Conservation (phyloP, 768 basidiomycete species). For the Rossbeevera mucosa region DNA sequence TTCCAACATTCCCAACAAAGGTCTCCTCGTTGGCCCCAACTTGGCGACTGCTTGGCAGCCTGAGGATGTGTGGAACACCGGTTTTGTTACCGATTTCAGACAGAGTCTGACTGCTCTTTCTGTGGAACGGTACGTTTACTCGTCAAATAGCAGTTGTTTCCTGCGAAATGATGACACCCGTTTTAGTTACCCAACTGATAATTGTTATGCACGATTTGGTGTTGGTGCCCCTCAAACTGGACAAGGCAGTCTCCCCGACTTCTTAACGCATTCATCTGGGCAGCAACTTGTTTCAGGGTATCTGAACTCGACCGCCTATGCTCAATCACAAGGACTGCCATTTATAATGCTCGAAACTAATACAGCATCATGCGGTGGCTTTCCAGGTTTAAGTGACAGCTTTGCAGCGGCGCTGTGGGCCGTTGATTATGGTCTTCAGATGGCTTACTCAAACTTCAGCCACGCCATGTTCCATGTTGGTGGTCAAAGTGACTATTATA, state of each 20-base stretch:
- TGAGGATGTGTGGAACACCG: slow-evolving; percentile 49
- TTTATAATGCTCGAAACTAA: slow-evolving; percentile 58
- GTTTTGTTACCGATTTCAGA: slow-evolving; percentile 43
- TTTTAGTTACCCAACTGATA: slow-evolving; percentile 54
- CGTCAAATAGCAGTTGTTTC: neutral
- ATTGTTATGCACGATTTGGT: slow-evolving; percentile 51
- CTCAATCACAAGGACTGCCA: slow-evolving; percentile 37
- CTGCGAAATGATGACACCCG: slow-evolving; percentile 8
- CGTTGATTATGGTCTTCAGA: slow-evolving; percentile 48
- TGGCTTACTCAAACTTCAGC: slow-evolving; percentile 47
- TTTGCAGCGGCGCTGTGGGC: slow-evolving; percentile 53
- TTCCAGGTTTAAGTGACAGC: slow-evolving; percentile 51
- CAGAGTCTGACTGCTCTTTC: slow-evolving; percentile 41
- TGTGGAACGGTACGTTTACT: slow-evolving; percentile 48
- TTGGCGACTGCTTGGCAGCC: slow-evolving; percentile 54
- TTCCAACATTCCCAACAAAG: slow-evolving; percentile 35
- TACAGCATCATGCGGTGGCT: slow-evolving; percentile 50
- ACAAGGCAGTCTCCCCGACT: slow-evolving; percentile 43
- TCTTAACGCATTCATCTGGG: slow-evolving; percentile 53
- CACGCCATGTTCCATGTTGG: slow-evolving; percentile 49
- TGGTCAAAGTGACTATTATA: slow-evolving; percentile 62
- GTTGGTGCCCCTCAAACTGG: slow-evolving; percentile 38
- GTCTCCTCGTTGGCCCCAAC: slow-evolving; percentile 60
- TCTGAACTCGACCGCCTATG: slow-evolving; percentile 40
- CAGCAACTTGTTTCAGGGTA: slow-evolving; percentile 49